Conservation (phyloP, 805 yeast species). For the Dipodascus geniculatus region DNA sequence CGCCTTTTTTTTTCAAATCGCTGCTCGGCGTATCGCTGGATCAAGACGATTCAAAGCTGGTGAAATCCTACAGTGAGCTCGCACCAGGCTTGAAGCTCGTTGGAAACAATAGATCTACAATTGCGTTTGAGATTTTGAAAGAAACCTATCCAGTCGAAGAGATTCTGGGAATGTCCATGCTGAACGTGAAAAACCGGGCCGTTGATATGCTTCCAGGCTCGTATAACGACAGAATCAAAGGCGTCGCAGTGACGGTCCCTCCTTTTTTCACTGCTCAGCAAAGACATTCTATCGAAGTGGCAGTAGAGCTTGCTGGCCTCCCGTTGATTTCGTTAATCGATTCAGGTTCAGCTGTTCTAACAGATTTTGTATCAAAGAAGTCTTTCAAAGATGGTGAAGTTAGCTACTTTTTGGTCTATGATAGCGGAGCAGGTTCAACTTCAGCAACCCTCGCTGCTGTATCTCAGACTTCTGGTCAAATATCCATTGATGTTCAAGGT, state of each 20-base stretch:
- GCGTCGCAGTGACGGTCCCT: slow-evolving; percentile 69
- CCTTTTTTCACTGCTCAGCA: slow-evolving; percentile 52
- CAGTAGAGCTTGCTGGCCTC: slow-evolving; percentile 58
- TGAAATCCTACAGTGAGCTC: slow-evolving; percentile 34
- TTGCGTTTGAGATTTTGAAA: slow-evolving; percentile 43
- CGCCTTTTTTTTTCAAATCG: slow-evolving; percentile 56
- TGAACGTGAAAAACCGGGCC: slow-evolving; percentile 56
- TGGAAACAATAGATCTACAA: slow-evolving; percentile 37
- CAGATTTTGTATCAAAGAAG: slow-evolving; percentile 59
- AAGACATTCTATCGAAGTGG: slow-evolving; percentile 60
- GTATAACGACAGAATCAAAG: slow-evolving; percentile 38
- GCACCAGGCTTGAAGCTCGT: slow-evolving; percentile 49
- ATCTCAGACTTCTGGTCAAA: slow-evolving; percentile 27
- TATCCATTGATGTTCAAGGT: slow-evolving; percentile 50
- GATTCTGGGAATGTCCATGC: slow-evolving; percentile 68
- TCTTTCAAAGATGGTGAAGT: slow-evolving; percentile 31
- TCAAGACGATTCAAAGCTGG: slow-evolving; percentile 32
- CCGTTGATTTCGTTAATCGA: slow-evolving; percentile 60
- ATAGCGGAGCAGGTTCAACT: slow-evolving; percentile 88
- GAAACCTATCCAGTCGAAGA: slow-evolving; percentile 59
- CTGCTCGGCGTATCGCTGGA: slow-evolving; percentile 43
- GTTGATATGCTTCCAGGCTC: slow-evolving; percentile 41
- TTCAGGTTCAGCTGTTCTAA: slow-evolving; percentile 87
- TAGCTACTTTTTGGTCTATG: slow-evolving; percentile 64
- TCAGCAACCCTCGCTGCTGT: slow-evolving; percentile 75